Evolutionary conservation across 1,284 basidiomycete species (phyloP).

Genomic region (Apiotrichum brassicae): DNA sequence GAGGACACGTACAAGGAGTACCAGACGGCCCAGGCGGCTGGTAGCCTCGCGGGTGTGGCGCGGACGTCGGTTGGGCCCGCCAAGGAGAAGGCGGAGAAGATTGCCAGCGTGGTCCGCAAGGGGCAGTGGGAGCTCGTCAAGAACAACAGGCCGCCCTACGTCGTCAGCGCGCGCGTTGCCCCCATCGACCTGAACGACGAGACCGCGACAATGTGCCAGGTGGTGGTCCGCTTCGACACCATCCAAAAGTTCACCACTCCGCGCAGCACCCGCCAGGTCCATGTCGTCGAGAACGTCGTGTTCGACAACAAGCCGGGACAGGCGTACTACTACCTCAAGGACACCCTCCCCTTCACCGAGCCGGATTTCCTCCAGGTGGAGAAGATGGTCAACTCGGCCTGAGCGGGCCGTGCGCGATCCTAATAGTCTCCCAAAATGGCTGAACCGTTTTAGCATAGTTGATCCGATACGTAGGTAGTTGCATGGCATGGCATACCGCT

Average conservation of each 20-base stretch:
- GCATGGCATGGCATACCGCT: constrained; percentile 4
- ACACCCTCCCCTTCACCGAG: neutral
- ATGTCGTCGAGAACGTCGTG: constrained; percentile 1
- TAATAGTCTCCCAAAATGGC: too few species aligned
- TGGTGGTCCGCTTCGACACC: constrained; percentile 1
- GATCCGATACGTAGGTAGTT: neutral
- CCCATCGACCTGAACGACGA: neutral
- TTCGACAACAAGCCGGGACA: neutral
- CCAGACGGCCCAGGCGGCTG: neutral
- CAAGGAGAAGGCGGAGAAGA: neutral
- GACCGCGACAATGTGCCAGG: neutral
- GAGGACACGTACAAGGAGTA: neutral
- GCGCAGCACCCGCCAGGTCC: neutral
- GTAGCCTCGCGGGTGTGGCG: neutral
- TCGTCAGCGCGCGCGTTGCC: neutral
- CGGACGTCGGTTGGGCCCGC: neutral
- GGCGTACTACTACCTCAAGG: neutral
- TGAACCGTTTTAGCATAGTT: too few species aligned
- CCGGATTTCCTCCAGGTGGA: neutral
- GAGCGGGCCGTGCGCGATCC: too few species aligned
- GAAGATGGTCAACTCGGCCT: neutral
- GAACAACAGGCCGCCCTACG: neutral
- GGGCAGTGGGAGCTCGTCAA: neutral
- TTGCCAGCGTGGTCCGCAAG: neutral
- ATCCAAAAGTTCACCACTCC: neutral